phyloP scores from a whole-genome alignment of 371 early-diverging fungal species.

The Lichtheimia corymbifera region DNA sequence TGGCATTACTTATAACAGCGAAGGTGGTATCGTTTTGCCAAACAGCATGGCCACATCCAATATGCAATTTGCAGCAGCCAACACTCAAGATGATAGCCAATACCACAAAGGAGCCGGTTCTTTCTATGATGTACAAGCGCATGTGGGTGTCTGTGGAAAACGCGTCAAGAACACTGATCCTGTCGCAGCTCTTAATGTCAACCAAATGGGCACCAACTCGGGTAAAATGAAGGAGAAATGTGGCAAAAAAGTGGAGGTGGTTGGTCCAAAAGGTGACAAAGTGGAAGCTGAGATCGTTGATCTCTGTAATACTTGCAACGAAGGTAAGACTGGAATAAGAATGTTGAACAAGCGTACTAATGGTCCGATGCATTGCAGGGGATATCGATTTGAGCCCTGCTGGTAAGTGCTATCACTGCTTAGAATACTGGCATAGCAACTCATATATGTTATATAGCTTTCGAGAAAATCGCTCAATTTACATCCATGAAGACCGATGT shows the following conservation, averaged over 20 bases:
- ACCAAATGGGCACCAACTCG: constrained; percentile 26
- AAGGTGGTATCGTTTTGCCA: constrained; percentile 10
- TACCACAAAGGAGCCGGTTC: constrained; percentile 25
- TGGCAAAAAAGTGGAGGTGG: constrained; percentile 40
- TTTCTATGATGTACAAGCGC: constrained; percentile 39
- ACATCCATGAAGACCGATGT: constrained; percentile 28
- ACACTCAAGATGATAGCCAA: neutral
- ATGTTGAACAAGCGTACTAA: no score
- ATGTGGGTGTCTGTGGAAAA: constrained; percentile 35
- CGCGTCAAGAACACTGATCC: constrained; percentile 28
- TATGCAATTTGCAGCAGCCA: neutral
- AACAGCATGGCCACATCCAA: constrained; percentile 5
- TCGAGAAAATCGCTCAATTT: constrained; percentile 34
- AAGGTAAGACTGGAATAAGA: constrained; percentile 7
- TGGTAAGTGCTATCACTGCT: constrained; percentile 17
- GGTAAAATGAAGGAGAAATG: constrained; percentile 40
- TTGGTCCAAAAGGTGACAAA: constrained; percentile 40
- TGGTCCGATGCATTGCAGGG: neutral
- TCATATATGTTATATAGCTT: constrained; percentile 17
- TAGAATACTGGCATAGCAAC: neutral
- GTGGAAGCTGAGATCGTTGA: constrained; percentile 48
- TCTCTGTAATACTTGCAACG: constrained; percentile 39
- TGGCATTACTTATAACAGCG: neutral
- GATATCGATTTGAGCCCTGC: constrained; percentile 39
- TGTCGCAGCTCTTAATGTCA: constrained; percentile 36